Evolutionary conservation across 2,329 filamentous ascomycete species (phyloP).

Genomic region (Epichloe gansuensis): DNA sequence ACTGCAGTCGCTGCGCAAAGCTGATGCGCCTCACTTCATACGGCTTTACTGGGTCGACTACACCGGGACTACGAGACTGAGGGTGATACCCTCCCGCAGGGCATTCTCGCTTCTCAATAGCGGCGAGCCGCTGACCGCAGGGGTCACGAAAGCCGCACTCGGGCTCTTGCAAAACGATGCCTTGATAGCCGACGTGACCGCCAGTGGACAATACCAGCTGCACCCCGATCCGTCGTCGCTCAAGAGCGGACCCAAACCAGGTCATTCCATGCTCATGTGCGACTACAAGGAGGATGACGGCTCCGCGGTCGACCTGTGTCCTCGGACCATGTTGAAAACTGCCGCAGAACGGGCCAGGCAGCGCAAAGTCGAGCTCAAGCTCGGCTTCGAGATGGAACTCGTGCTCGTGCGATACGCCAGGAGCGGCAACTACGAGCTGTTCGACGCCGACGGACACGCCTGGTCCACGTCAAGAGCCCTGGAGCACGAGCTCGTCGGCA

Average conservation of each 20-base stretch:
- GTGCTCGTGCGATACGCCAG: slow-evolving; percentile 47
- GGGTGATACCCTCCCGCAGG: slow-evolving; percentile 53
- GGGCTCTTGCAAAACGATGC: slow-evolving; percentile 57
- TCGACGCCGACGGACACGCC: slow-evolving; percentile 52
- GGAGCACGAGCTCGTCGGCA: slow-evolving; percentile 41
- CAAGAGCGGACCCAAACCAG: slow-evolving; percentile 41
- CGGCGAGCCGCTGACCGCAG: slow-evolving; percentile 35
- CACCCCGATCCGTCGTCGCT: slow-evolving; percentile 55
- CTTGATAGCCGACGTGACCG: slow-evolving; percentile 37
- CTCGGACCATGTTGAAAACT: slow-evolving; percentile 48
- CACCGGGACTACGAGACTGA: slow-evolving; percentile 54
- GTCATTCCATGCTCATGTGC: slow-evolving; percentile 54
- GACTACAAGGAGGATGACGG: slow-evolving; percentile 51
- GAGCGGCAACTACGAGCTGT: slow-evolving; percentile 24
- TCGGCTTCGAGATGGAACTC: slow-evolving; percentile 78
- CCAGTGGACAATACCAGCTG: slow-evolving; percentile 54
- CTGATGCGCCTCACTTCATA: slow-evolving; percentile 34
- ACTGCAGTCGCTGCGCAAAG: not conserved
- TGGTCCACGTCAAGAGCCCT: slow-evolving; percentile 58
- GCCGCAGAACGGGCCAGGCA: slow-evolving; percentile 38
- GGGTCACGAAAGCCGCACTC: slow-evolving; percentile 52
- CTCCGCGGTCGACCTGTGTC: slow-evolving; percentile 43
- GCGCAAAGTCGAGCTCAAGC: slow-evolving; percentile 44
- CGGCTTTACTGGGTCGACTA: slow-evolving; percentile 70
- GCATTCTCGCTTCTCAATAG: slow-evolving; percentile 35